These are phyloP conservation scores for Leccinellum rugosiceps DNA, from an alignment of 768 basidiomycete genomes.

Conservation along the genomic window DNA sequence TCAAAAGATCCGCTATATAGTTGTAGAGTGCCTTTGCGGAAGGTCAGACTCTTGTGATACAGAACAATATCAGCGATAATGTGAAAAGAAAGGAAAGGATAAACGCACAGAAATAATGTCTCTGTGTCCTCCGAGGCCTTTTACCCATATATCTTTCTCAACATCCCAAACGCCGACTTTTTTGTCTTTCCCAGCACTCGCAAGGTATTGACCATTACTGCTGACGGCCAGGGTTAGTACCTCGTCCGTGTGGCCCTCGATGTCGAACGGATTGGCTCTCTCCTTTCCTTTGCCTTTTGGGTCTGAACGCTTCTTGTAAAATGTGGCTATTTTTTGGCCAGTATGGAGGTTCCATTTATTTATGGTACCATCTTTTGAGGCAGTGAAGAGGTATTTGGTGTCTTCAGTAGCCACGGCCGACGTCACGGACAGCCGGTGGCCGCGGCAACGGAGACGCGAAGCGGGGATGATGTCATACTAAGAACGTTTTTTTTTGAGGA, in stretches of 20 bases:
- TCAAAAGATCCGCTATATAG: constrained; percentile 80
- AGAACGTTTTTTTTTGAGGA: neutral
- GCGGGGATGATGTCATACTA: constrained; percentile 54
- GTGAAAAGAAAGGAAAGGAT: constrained; percentile 39
- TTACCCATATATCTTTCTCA: constrained; percentile 71
- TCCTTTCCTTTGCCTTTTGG: constrained; percentile 56
- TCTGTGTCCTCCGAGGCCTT: constrained; percentile 75
- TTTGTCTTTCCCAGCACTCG: constrained; percentile 83
- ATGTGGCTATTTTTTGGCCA: constrained; percentile 55
- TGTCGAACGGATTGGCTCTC: constrained; percentile 44
- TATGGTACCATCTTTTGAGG: constrained; percentile 90
- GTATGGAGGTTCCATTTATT: constrained; percentile 77
- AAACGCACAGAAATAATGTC: constrained; percentile 63
- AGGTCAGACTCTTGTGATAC: constrained; percentile 55
- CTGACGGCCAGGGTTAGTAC: constrained; percentile 82
- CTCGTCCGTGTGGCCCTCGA: constrained; percentile 83
- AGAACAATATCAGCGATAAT: neutral
- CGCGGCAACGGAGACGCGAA: constrained; percentile 57
- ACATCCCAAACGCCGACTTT: constrained; percentile 85
- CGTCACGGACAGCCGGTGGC: constrained; percentile 79
- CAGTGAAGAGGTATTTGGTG: constrained; percentile 73
- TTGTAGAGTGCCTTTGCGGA: constrained; percentile 68
- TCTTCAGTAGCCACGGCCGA: constrained; percentile 76
- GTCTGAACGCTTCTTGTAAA: constrained; percentile 56
- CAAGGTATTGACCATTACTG: constrained; percentile 79